Conservation (phyloP, 2,329 filamentous ascomycete genomes). For the Monosporascus sp. region DNA sequence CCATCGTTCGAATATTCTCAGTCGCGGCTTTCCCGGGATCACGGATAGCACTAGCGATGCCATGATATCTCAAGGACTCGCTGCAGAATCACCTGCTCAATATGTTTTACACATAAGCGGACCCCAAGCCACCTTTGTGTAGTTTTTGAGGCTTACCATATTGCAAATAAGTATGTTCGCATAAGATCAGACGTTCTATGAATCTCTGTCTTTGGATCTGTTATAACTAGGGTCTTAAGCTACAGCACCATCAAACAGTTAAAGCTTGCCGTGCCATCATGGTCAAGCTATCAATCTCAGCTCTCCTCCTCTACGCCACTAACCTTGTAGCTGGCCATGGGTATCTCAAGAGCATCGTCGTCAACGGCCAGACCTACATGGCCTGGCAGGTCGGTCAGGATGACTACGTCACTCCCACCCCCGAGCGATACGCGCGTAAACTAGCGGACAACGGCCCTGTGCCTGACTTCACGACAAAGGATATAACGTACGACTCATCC, state of each 20-base stretch:
- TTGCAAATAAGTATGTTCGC: no score
- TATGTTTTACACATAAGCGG: not conserved
- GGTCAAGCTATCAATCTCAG: not conserved
- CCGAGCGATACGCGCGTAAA: slow-evolving; percentile 18
- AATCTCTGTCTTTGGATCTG: not conserved
- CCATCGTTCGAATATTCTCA: not conserved
- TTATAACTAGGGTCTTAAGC: not conserved
- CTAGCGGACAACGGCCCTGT: slow-evolving; percentile 20
- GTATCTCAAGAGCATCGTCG: slow-evolving; percentile 22
- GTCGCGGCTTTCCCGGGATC: not conserved
- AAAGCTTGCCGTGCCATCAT: not conserved
- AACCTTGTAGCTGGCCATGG: slow-evolving; percentile 20
- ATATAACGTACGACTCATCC: slow-evolving; percentile 13
- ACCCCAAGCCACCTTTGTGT: no score
- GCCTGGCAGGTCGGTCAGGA: slow-evolving; percentile 1
- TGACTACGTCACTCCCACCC: slow-evolving; percentile 20
- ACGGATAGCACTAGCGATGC: not conserved
- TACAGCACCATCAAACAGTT: not conserved
- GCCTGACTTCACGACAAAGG: slow-evolving; percentile 16
- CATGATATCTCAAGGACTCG: not conserved
- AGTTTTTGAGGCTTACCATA: not conserved
- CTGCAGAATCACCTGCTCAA: not conserved
- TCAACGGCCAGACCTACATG: slow-evolving; percentile 11
- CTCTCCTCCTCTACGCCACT: slow-evolving; percentile 10
- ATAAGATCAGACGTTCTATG: no score